These are phyloP conservation scores for Ophiostoma australiae DNA, from an alignment of 2,329 filamentous ascomycete species.

Conservation along the genomic window DNA sequence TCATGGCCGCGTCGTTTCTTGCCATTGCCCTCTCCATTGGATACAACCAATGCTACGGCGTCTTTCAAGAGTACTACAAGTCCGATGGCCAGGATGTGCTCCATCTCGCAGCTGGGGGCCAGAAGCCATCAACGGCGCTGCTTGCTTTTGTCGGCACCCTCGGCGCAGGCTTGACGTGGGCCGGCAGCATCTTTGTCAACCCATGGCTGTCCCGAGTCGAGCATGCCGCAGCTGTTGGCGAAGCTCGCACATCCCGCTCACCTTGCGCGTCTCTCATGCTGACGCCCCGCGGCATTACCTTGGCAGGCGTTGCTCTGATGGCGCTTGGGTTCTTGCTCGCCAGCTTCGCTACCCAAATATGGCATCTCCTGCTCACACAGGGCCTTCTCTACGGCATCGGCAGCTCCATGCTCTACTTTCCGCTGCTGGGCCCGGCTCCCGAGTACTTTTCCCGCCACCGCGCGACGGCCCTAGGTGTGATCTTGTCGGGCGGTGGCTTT, in stretches of 20 bases:
- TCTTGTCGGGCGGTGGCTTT: slow-evolving; percentile 40
- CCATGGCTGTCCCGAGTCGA: slow-evolving; percentile 43
- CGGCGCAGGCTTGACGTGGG: slow-evolving; percentile 47
- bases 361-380: slow-evolving; percentile 43
- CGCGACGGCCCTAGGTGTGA: slow-evolving; percentile 44
- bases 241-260: background rate
- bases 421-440: slow-evolving; percentile 43
- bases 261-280: background rate
- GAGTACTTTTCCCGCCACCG: slow-evolving; percentile 47
- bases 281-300: slow-evolving; percentile 36
- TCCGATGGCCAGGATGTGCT: slow-evolving; percentile 40
- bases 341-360: slow-evolving; percentile 35
- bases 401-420: slow-evolving; percentile 42
- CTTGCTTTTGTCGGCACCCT: slow-evolving; percentile 47
- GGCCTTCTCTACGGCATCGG: slow-evolving; percentile 42
- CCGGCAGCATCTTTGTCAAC: slow-evolving; percentile 46
- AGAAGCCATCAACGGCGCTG: slow-evolving; percentile 38
- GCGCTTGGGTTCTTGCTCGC: slow-evolving; percentile 42
- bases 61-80: slow-evolving; percentile 48
- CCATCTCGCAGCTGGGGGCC: slow-evolving; percentile 29
- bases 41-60: slow-evolving; percentile 46
- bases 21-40: slow-evolving; percentile 46
- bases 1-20: slow-evolving; percentile 42
- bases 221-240: slow-evolving; percentile 25
- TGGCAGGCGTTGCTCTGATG: slow-evolving; percentile 40